Conservation (phyloP, 73 alveolate species). For the Paramecium bursaria region DNA sequence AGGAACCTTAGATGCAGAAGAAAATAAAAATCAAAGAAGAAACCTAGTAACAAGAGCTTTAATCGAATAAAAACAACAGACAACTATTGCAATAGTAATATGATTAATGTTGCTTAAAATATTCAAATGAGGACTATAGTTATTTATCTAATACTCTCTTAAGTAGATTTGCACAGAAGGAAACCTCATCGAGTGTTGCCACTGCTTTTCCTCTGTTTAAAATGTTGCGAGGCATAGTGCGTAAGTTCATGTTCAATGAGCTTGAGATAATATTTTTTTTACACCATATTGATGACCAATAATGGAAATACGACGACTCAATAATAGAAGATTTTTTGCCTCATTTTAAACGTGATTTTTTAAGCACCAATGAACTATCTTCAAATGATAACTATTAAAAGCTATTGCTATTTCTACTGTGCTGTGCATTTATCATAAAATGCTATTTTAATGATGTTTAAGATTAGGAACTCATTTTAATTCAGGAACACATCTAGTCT, state of each 20-base stretch:
- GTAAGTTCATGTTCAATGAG: constrained; percentile 66
- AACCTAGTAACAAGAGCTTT: not conserved
- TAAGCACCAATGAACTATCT: constrained; percentile 60
- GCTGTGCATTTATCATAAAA: constrained; percentile 60
- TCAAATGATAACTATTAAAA: constrained; percentile 7
- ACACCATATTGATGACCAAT: constrained; percentile 55
- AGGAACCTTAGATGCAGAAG: not conserved
- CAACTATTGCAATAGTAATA: constrained; percentile 41
- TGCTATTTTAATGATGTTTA: constrained; percentile 60
- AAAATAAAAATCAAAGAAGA: not conserved
- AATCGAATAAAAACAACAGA: constrained; percentile 1
- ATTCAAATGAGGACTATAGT: constrained; percentile 67
- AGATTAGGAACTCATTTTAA: constrained; percentile 39
- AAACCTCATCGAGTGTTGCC: constrained; percentile 44
- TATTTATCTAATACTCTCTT: constrained; percentile 36
- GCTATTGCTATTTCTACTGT: constrained; percentile 32
- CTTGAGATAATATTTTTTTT: constrained; percentile 64
- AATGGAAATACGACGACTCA: constrained; percentile 67
- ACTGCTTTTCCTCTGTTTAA: constrained; percentile 62
- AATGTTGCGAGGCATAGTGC: constrained; percentile 61
- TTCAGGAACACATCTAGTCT: constrained; percentile 13
- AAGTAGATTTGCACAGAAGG: constrained; percentile 55
- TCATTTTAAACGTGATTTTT: constrained; percentile 61
- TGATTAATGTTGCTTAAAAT: constrained; percentile 59
- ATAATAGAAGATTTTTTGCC: constrained; percentile 32